A percentile compares a stretch with the other conserved stretches of the same genome.
Evolutionary conservation across 2,329 filamentous ascomycete species (phyloP).

Genomic region (Fusarium napiforme): DNA sequence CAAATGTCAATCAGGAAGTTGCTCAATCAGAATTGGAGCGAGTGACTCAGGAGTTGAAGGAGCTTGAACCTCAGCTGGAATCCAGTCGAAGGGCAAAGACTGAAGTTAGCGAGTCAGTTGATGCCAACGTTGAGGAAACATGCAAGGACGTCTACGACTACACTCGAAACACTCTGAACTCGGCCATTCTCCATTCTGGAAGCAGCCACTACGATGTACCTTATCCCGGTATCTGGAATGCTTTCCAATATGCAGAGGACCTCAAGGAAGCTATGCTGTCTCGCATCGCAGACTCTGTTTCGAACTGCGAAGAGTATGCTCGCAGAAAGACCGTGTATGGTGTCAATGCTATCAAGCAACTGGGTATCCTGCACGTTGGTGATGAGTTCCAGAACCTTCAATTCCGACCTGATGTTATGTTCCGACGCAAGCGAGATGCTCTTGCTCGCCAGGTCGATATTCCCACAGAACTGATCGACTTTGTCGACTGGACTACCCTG

Average conservation of each 20-base stretch:
- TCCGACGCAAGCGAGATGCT: constrained; percentile 82
- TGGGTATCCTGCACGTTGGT: constrained; percentile 88
- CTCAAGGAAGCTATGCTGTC: constrained; percentile 92
- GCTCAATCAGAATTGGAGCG: constrained; percentile 86
- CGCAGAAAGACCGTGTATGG: constrained; percentile 79
- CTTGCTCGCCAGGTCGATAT: constrained; percentile 88
- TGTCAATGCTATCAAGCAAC: constrained; percentile 86
- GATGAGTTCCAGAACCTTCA: constrained; percentile 86
- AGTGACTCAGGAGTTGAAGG: constrained; percentile 80
- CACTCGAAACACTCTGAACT: constrained; percentile 78
- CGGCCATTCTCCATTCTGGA: constrained; percentile 81
- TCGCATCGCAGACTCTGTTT: constrained; percentile 83
- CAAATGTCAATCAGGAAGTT: constrained; percentile 87
- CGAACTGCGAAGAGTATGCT: constrained; percentile 86
- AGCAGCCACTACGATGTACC: constrained; percentile 82
- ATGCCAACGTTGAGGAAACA: constrained; percentile 83
- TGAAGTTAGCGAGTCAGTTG: constrained; percentile 84
- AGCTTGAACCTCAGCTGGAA: constrained; percentile 87
- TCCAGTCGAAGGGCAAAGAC: constrained; percentile 82
- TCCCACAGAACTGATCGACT: constrained; percentile 89
- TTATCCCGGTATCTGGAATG: constrained; percentile 86
- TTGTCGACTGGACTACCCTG: constrained; percentile 86
- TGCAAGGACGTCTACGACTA: constrained; percentile 88
- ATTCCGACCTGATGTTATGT: constrained; percentile 95
- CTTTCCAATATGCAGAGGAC: constrained; percentile 93